phyloP scores from a whole-genome alignment of 495 filamentous ascomycete species.

The Penicillium argentinense region DNA sequence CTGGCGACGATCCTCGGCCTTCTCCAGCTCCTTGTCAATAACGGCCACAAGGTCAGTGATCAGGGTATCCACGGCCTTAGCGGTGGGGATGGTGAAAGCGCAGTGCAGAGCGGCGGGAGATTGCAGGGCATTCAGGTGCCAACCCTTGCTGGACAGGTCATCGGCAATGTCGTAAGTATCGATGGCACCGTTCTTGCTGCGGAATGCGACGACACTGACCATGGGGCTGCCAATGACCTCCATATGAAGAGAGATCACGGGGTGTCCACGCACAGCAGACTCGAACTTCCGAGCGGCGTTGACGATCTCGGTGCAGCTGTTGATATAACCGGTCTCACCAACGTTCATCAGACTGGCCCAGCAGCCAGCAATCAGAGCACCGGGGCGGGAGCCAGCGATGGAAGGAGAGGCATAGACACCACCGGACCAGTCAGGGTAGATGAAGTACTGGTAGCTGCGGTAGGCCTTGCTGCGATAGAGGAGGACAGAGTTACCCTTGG shows the following conservation, averaged over 20 bases:
- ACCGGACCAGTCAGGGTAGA: conserved; percentile 91
- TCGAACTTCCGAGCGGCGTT: conserved; percentile 84
- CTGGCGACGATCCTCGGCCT: conserved; percentile 72
- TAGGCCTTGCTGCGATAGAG: conserved; percentile 81
- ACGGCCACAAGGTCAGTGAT: conserved; percentile 74
- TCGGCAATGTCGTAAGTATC: conserved; percentile 89
- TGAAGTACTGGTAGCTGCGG: conserved; percentile 89
- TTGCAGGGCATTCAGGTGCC: conserved; percentile 96
- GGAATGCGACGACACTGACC: conserved; percentile 88
- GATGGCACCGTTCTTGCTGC: conserved; percentile 62
- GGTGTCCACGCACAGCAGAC: conserved; percentile 64
- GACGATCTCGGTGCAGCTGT: conserved; percentile 82
- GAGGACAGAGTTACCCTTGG: conserved; percentile 90
- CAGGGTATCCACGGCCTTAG: conserved; percentile 72
- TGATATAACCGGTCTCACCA: conserved; percentile 87
- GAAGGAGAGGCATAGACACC: conserved; percentile 93
- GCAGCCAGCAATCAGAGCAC: conserved; percentile 89
- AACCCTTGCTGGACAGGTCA: conserved; percentile 76
- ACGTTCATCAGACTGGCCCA: conserved; percentile 88
- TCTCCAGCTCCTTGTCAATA: conserved; percentile 71
- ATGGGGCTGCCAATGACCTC: conserved; percentile 81
- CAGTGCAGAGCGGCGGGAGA: conserved; percentile 92
- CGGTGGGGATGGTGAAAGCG: conserved; percentile 90
- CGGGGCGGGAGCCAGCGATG: conserved; percentile 87
- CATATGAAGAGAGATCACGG: conserved; percentile 67